phyloP scores from a whole-genome alignment of 2,329 filamentous ascomycete genomes.

The Aspergillus calidoustus region DNA sequence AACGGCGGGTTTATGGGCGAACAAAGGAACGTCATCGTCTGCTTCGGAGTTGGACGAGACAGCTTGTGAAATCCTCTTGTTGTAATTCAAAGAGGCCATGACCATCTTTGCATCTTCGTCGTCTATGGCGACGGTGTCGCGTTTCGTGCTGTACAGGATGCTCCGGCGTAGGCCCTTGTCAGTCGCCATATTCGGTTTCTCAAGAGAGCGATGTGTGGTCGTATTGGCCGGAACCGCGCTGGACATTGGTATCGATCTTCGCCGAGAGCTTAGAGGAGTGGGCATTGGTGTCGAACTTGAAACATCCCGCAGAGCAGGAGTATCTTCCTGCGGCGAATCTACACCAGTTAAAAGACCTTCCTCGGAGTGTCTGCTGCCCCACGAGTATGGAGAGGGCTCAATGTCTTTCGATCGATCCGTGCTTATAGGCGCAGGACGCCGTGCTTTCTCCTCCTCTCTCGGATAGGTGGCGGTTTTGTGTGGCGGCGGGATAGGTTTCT shows the following conservation, averaged over 20 bases:
- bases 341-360: constrained; percentile 53
- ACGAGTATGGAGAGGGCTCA: constrained; percentile 57
- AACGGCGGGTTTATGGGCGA: constrained; percentile 23
- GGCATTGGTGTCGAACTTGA: constrained; percentile 21
- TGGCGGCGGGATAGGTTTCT: constrained; percentile 32
- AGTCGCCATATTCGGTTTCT: constrained; percentile 27
- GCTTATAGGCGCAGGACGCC: constrained; percentile 49
- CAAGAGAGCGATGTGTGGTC: constrained; percentile 38
- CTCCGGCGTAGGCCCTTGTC: constrained; percentile 39
- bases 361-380: constrained; percentile 56
- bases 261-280: constrained; percentile 23
- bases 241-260: constrained; percentile 27
- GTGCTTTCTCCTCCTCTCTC: constrained; percentile 30
- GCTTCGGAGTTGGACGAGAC: constrained; percentile 26
- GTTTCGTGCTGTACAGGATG: constrained; percentile 33
- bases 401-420: constrained; percentile 50
- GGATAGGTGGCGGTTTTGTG: constrained; percentile 23
- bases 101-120: constrained; percentile 48
- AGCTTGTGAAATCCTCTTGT: constrained; percentile 30
- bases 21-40: constrained; percentile 33
- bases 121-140: constrained; percentile 35
- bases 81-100: constrained; percentile 37
- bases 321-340: constrained; percentile 29
- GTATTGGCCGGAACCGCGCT: constrained; percentile 32
- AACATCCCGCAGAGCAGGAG: constrained; percentile 16